Conservation (phyloP, 2,329 filamentous ascomycete genomes). For the Claviceps fusiformis region DNA sequence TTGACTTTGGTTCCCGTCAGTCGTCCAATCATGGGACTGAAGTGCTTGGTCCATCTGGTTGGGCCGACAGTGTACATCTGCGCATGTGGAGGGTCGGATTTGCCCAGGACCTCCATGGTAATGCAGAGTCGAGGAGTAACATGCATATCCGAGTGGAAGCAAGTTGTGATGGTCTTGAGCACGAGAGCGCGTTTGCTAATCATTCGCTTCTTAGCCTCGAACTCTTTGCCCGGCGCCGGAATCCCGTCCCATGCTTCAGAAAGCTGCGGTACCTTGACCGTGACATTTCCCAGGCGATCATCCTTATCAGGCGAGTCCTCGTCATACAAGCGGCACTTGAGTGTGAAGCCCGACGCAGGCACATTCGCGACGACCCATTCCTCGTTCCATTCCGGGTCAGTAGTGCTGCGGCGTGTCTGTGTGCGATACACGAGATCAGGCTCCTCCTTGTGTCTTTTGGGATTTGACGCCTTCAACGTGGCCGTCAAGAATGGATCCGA, state of each 20-base stretch:
- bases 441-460: conserved; percentile 73
- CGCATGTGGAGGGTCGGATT: conserved; percentile 53
- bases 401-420: conserved; percentile 56
- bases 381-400: conserved; percentile 68
- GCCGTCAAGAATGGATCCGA: conserved; percentile 75
- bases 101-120: conserved; percentile 66
- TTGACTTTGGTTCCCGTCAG: conserved; percentile 60
- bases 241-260: conserved; percentile 56
- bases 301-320: conserved; percentile 80
- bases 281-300: conserved; percentile 78
- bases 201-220: conserved; percentile 66
- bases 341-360: conserved; percentile 62
- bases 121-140: conserved; percentile 59
- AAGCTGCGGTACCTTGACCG: conserved; percentile 48
- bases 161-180: conserved; percentile 52
- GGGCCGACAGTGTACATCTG: conserved; percentile 72
- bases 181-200: conserved; percentile 80
- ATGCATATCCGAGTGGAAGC: conserved; percentile 46
- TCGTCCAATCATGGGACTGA: conserved; percentile 76
- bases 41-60: conserved; percentile 65
- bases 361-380: conserved; percentile 84
- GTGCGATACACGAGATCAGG: conserved; percentile 63
- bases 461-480: conserved; percentile 58
- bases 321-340: conserved; percentile 82
- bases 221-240: conserved; percentile 41